Conservation (phyloP, 352 stramenopile genomes). For the Bremia lactucae region DNA sequence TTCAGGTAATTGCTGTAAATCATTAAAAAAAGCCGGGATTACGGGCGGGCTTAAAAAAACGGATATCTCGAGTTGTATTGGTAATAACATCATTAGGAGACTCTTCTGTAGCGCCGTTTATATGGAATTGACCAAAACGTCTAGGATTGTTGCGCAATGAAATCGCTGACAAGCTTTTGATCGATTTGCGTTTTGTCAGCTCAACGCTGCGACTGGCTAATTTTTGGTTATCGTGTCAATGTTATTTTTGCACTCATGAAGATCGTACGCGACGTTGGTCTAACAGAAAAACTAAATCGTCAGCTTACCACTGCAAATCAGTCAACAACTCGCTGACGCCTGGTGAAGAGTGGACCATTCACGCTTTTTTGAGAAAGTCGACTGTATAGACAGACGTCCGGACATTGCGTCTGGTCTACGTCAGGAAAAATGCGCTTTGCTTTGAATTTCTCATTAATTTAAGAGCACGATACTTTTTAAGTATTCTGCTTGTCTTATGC, state of each 20-base stretch:
- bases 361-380: too few relatives aligned
- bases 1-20: constrained; percentile 66
- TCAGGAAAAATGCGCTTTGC: too few relatives aligned
- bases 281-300: constrained; percentile 43
- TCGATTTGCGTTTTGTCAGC: constrained; percentile 28
- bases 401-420: too few relatives aligned
- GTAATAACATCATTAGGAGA: constrained; percentile 3
- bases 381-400: too few relatives aligned
- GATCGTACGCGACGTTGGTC: constrained; percentile 37
- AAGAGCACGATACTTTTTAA: too few relatives aligned
- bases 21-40: constrained; percentile 86
- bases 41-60: constrained; percentile 89
- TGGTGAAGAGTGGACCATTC: constrained; percentile 21
- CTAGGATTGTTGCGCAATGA: constrained; percentile 24
- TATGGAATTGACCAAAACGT: constrained; percentile 53
- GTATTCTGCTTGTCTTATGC: too few relatives aligned
- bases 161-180: too few relatives aligned
- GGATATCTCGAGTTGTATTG: constrained; percentile 68
- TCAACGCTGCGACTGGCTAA: constrained; percentile 18
- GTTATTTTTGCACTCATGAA: constrained; percentile 47
- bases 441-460: too few relatives aligned
- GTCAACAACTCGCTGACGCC: constrained; percentile 46
- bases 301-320: constrained; percentile 67
- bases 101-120: constrained; percentile 45
- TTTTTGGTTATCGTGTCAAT: constrained; percentile 35